phyloP scores from a whole-genome alignment of 2,329 filamentous ascomycete genomes.

The Colletotrichum paranaense region DNA sequence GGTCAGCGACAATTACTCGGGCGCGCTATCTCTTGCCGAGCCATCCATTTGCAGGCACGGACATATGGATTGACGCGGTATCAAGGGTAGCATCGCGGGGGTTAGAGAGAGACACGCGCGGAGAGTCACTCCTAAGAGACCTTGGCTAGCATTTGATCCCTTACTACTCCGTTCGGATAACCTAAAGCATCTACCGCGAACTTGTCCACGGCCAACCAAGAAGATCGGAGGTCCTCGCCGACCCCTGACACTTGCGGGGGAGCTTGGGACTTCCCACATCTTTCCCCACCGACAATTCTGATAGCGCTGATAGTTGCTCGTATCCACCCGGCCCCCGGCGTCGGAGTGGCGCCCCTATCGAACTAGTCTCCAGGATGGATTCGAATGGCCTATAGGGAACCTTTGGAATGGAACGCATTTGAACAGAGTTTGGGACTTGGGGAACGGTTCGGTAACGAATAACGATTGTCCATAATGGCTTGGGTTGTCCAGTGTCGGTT shows the following conservation, averaged over 20 bases:
- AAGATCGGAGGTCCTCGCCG: slow-evolving; percentile 37
- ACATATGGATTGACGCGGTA: slow-evolving; percentile 1
- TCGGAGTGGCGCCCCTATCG: slow-evolving; percentile 30
- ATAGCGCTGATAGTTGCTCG: slow-evolving; percentile 24
- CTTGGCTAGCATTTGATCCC: neutral
- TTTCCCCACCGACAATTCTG: neutral
- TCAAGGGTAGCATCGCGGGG: slow-evolving; percentile 11
- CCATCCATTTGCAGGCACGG: neutral
- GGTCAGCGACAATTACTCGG: neutral
- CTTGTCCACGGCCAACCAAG: neutral
- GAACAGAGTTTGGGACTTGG: neutral
- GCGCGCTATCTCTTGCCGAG: slow-evolving; percentile 6
- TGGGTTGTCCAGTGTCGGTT: neutral
- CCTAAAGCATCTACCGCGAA: neutral
- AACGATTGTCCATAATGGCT: neutral
- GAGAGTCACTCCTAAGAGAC: neutral
- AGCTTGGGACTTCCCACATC: neutral
- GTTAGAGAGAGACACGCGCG: neutral
- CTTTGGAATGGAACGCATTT: neutral
- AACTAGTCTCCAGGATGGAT: neutral
- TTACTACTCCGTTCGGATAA: neutral
- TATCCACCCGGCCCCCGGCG: slow-evolving; percentile 13
- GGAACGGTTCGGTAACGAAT: neutral
- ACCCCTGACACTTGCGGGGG: slow-evolving; percentile 30
- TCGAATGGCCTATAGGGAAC: neutral